Conservation (phyloP, 2,329 filamentous ascomycete species). For the Zasmidium cellare region DNA sequence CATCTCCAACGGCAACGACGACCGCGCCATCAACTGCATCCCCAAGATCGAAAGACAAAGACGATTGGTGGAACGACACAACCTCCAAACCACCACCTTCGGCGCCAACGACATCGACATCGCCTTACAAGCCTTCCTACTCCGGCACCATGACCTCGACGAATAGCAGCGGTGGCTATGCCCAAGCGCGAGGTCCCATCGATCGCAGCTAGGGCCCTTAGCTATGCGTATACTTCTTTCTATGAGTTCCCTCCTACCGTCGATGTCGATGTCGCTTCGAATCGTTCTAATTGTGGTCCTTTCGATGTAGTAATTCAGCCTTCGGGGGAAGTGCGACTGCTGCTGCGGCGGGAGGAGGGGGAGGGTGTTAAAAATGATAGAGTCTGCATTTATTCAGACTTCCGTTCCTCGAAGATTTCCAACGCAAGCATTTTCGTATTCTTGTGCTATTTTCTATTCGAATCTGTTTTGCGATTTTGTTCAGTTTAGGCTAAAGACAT, state of each 20-base stretch:
- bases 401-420: neutral
- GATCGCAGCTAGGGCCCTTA: neutral
- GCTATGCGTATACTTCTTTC: neutral
- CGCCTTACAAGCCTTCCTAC: neutral
- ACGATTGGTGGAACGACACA: neutral
- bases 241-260: neutral
- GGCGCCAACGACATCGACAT: neutral
- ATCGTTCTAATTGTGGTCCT: no score
- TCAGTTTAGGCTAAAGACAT: neutral
- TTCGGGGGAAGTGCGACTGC: neutral
- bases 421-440: neutral
- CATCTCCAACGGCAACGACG: neutral
- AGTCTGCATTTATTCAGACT: neutral
- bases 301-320: neutral
- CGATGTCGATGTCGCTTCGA: neutral
- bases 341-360: neutral
- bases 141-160: neutral
- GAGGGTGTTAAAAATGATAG: neutral
- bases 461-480: neutral
- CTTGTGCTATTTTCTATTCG: neutral
- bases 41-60: neutral
- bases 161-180: neutral
- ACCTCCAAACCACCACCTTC: neutral
- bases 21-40: neutral
- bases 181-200: neutral